Base-by-base conservation (phyloP, 2,329 filamentous ascomycete genomes). In the Pleoardoris graminearum region DNA sequence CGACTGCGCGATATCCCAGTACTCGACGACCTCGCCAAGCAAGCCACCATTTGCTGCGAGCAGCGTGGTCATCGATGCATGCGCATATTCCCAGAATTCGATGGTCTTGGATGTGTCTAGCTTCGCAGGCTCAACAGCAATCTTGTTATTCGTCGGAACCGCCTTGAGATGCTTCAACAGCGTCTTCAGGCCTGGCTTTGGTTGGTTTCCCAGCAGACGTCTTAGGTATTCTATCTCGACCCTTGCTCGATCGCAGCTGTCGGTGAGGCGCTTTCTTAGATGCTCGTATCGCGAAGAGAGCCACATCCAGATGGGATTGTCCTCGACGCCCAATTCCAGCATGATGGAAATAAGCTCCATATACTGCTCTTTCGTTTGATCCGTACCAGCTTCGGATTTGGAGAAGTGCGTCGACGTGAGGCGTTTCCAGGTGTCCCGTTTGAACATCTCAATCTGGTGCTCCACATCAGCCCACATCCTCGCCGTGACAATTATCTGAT, bases 291-390 rank as follows among this genome's bases (percentile, higher is more conserved):
- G 86, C 66, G 91, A 96, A 50, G 93, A 79, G 22, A 99, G 84
- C 92, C 94, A 99, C 10, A 95, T 83, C 90, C 90, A 96, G 57
- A 99, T 96, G 1, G 94, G 94, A 64, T 96, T 99, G 54, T 97
- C 91, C 8, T 96, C 89, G 2, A 96, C 91, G 6, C 94, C 95
- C 17, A 99, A 79, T 72, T 99, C 93, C n/a, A 99, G 77, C 48
- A 99, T 80, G 30, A 97, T 80, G 19, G 86, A 82, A 49, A 99
- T 97, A 42, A 97, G 80, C 68, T 96, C 91, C 85, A 97, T 91
- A 66, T 97, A 89, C 70, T 96, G 91, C 67, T 93, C 90, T 5
- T 83, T 79, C 33, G 86, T 79, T 3, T 75, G 76, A 2, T 75
- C 73, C 25, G 29, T 48, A n/a, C 47, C 62, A 35, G 70, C 67